A percentile compares a stretch with the other conserved stretches of the same genome.
Conservation (phyloP, 2,329 filamentous ascomycete species). For the Sordariomycetes sp. region DNA sequence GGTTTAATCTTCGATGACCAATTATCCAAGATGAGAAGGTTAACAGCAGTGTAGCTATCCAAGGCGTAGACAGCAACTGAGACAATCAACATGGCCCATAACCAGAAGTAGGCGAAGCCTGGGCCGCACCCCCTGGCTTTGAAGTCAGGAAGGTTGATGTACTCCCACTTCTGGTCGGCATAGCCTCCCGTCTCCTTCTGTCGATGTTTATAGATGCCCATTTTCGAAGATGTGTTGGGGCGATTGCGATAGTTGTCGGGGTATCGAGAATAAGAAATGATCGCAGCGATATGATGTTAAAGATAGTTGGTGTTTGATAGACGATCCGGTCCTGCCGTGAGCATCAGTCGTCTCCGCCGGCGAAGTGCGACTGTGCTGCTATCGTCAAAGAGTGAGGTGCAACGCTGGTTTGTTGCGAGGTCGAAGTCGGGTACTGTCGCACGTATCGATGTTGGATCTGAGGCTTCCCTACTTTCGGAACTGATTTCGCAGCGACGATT, state of each 20-base stretch:
- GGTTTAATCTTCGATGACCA: conserved; percentile 83
- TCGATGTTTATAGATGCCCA: conserved; percentile 57
- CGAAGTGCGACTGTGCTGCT: conserved; percentile 3
- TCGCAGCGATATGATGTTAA: conserved; percentile 1
- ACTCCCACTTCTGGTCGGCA: conserved; percentile 90
- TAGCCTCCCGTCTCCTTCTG: conserved; percentile 55
- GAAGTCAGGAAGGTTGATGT: conserved; percentile 73
- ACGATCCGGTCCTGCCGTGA: conserved; percentile 4
- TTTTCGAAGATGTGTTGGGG: conserved; percentile 21
- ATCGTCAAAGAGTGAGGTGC: not conserved
- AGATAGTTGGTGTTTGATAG: not conserved
- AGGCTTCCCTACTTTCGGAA: no score
- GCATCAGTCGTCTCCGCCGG: conserved; percentile 5
- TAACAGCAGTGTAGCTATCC: conserved; percentile 89
- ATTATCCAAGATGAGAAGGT: conserved; percentile 77
- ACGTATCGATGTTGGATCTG: no score
- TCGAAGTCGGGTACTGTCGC: no score
- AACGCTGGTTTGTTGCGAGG: no score
- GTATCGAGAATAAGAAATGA: not conserved
- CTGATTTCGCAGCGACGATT: no score
- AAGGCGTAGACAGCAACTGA: conserved; percentile 80
- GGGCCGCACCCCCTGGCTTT: conserved; percentile 71
- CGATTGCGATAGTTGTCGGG: no score
- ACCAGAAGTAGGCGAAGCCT: conserved; percentile 71
- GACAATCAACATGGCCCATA: conserved; percentile 71